A percentile compares a stretch with the other conserved stretches of the same genome.
These are phyloP conservation scores for Picochlorum sp. DNA, from an alignment of 139 green algal species.

Conservation along the genomic window DNA sequence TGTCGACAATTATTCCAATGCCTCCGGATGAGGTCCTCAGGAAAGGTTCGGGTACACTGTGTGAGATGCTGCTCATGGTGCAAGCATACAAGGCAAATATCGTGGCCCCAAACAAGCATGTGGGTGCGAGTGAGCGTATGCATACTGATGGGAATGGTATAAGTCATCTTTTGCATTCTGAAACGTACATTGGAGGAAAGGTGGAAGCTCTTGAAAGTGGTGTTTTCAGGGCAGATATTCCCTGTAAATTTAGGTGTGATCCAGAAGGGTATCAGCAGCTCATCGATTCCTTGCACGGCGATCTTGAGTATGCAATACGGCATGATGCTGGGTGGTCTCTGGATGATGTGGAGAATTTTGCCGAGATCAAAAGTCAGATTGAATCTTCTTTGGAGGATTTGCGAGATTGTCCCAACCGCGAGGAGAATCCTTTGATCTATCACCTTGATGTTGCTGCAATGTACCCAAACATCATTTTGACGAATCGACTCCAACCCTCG, in stretches of 20 bases:
- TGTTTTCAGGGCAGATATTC: constrained; percentile 93
- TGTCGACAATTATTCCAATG: constrained; percentile 97
- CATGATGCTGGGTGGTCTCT: constrained; percentile 36
- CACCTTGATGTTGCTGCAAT: constrained; percentile 97
- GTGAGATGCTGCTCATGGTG: constrained; percentile 97
- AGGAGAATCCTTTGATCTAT: constrained; percentile 91
- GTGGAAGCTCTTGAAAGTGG: constrained; percentile 72
- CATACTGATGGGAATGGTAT: constrained; percentile 30
- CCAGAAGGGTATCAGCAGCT: constrained; percentile 73
- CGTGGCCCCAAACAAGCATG: constrained; percentile 95
- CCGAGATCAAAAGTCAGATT: constrained; percentile 50
- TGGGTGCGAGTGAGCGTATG: constrained; percentile 48
- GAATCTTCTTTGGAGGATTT: constrained; percentile 56
- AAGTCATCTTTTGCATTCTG: constrained; percentile 76
- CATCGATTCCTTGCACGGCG: constrained; percentile 82
- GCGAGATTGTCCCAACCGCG: constrained; percentile 65
- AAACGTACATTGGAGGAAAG: constrained; percentile 99
- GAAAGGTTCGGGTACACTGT: constrained; percentile 93
- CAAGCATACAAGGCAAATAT: constrained; percentile 67
- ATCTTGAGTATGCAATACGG: constrained; percentile 78
- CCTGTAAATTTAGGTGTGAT: constrained; percentile 71
- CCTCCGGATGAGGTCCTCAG: constrained; percentile 93
- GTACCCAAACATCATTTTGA: constrained; percentile 99
- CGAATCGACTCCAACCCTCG: constrained; percentile 77
- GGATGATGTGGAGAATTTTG: constrained; percentile 66